Evolutionary conservation across 345 rosid species (phyloP).

Genomic region (Trapa bicornis): DNA sequence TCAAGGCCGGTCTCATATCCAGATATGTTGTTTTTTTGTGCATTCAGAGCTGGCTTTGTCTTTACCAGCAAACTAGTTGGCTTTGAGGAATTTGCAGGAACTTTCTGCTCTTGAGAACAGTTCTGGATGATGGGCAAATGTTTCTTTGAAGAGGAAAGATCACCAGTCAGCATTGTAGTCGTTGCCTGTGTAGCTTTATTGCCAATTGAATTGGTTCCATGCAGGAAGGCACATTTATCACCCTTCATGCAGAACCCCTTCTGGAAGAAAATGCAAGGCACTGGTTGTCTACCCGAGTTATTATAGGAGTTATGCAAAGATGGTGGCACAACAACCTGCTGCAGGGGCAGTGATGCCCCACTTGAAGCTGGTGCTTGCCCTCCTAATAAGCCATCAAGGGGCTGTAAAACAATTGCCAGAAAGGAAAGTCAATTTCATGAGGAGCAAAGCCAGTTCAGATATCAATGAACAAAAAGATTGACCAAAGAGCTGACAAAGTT

Average conservation of each 20-base stretch:
- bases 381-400: conserved; percentile 82
- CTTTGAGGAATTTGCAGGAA: conserved; percentile 22
- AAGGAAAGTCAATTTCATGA: background rate
- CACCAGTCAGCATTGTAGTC: conserved; percentile 19
- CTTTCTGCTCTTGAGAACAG: conserved; percentile 25
- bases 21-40: conserved; percentile 17
- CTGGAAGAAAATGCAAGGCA: conserved; percentile 70
- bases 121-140: conserved; percentile 23
- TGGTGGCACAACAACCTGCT: conserved; percentile 11
- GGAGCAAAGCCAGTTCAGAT: background rate
- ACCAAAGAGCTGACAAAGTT: background rate
- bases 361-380: conserved; percentile 37
- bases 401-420: conserved; percentile 31
- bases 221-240: conserved; percentile 71
- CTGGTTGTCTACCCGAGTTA: conserved; percentile 41
- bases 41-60: conserved; percentile 21
- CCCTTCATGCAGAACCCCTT: conserved; percentile 83
- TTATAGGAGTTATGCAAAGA: conserved; percentile 16
- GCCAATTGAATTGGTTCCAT: conserved; percentile 34
- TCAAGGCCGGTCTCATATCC: conserved; percentile 24
- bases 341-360: conserved; percentile 31
- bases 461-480: background rate
- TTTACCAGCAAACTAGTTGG: conserved; percentile 18
- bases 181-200: conserved; percentile 29
- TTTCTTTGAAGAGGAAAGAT: conserved; percentile 24